Base-by-base conservation (phyloP, 176 grass and related monocot species). In the Carex parvula region DNA sequence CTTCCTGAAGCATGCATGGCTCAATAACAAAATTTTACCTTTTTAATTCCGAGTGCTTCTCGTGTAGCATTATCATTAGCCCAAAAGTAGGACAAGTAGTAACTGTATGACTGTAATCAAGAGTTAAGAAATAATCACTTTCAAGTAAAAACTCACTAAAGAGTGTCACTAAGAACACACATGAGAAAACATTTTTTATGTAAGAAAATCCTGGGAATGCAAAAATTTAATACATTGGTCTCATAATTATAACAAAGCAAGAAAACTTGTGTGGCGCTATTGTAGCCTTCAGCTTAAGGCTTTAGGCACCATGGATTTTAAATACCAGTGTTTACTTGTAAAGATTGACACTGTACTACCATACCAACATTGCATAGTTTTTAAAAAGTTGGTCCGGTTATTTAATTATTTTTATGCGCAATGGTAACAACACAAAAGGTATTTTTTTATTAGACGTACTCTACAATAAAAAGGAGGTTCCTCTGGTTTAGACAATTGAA, bases 11-110 rank as follows among this genome's bases (percentile, higher is more conserved):
- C 17, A 52, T 29, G 42, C 10, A 44, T 60, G 60, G 16, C 7
- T n/a, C 41, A 17, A 42, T 42, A 11, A 20, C 29, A 60, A 20
- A 17, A 15, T 5, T 30, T 77, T 87, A 87, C 90, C 85, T 87
- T 16, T 58, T 89, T 89, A 56, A 92, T 41, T 48, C 88, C 79
- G 0, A 95, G 79, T 65, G 90, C 90, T 0, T 83, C 70, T 16
- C 82, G 67, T 52, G 72, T 79, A 5, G 16, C 22, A 11, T 81
- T 53, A 44, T 72, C 71, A 33, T 92, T 95, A 0, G 86, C 88
- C 93, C 88, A 95, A 53, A 59, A 90, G 75, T 92, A 95, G 0
- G 82, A 87, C 5, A 95, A 64, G 82, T 84, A 89, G 61, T 76
- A 55, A 16, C 2, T 48, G 56, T 94, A 94, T 1, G 1, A 30